Percentiles rank a stretch among this genome's conserved stretches.
These are phyloP conservation scores for Ambrosiella cleistominuta DNA, from an alignment of 2,329 filamentous ascomycete genomes.

Conservation along the genomic window DNA sequence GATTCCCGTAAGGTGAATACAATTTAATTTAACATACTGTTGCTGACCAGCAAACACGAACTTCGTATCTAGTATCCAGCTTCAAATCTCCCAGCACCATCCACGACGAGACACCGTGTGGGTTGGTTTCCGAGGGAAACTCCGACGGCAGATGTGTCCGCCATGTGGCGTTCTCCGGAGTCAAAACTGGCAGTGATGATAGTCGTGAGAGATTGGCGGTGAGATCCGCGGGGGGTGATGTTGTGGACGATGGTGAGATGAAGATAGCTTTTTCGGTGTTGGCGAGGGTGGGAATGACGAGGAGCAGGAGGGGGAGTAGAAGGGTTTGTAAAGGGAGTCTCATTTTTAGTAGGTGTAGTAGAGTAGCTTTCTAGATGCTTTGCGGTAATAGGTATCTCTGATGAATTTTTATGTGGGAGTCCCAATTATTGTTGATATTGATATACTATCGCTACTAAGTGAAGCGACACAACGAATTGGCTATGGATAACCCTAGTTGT, in stretches of 20 bases:
- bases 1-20: background rate
- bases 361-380: background rate
- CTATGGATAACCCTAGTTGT: too few relatives aligned
- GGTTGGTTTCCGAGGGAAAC: constrained; percentile 35
- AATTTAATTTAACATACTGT: constrained; percentile 43
- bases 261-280: constrained; percentile 93
- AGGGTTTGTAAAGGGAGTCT: constrained; percentile 1
- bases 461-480: too few relatives aligned
- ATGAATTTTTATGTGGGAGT: background rate
- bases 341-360: background rate
- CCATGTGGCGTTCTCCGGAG: constrained; percentile 36
- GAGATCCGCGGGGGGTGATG: constrained; percentile 26
- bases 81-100: constrained; percentile 53
- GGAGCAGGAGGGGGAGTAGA: constrained; percentile 14
- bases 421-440: background rate
- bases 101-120: constrained; percentile 54
- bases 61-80: constrained; percentile 68
- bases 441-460: background rate
- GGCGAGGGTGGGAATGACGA: constrained; percentile 24
- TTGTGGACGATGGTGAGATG: constrained; percentile 39
- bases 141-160: constrained; percentile 47
- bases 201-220: background rate
- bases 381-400: too few relatives aligned
- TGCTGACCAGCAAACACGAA: constrained; percentile 84
- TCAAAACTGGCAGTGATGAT: constrained; percentile 42